Evolutionary conservation across 306 rosid genomes (phyloP).

Genomic region (Corylus avellana): DNA sequence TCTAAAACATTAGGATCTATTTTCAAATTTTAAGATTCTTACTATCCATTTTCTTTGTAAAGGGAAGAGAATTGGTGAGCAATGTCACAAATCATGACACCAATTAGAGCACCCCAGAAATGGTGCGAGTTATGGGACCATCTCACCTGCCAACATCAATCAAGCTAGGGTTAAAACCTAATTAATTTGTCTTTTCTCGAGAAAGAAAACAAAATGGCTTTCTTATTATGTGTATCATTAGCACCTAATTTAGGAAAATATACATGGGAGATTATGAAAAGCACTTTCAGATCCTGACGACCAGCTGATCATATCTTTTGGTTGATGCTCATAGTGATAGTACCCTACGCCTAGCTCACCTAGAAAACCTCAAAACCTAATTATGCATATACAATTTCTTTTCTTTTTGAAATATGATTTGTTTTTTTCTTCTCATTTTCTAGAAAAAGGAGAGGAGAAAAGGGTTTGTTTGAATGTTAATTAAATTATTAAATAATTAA

Average conservation of each 20-base stretch:
- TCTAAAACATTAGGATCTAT: neutral
- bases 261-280: too few relatives aligned
- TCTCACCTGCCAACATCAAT: neutral
- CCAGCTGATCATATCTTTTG: neutral
- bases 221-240: neutral
- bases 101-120: neutral
- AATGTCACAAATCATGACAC: neutral
- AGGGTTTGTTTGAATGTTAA: too few relatives aligned
- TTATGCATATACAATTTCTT: too few relatives aligned
- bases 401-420: too few relatives aligned
- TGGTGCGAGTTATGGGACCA: conserved; percentile 7
- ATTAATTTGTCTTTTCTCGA: conserved; percentile 15
- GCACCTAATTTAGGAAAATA: conserved; percentile 22
- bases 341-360: too few relatives aligned
- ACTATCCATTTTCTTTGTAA: neutral
- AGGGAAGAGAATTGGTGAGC: neutral
- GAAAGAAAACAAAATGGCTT: conserved; percentile 17
- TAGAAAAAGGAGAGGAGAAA: too few relatives aligned
- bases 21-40: neutral
- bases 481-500: too few relatives aligned
- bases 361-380: too few relatives aligned
- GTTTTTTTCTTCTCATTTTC: too few relatives aligned
- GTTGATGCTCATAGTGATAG: too few relatives aligned
- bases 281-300: conserved; percentile 9
- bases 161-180: neutral